These are phyloP conservation scores for Teratosphaeriaceae sp. DNA, from an alignment of 2,329 filamentous ascomycete species.

Conservation along the genomic window DNA sequence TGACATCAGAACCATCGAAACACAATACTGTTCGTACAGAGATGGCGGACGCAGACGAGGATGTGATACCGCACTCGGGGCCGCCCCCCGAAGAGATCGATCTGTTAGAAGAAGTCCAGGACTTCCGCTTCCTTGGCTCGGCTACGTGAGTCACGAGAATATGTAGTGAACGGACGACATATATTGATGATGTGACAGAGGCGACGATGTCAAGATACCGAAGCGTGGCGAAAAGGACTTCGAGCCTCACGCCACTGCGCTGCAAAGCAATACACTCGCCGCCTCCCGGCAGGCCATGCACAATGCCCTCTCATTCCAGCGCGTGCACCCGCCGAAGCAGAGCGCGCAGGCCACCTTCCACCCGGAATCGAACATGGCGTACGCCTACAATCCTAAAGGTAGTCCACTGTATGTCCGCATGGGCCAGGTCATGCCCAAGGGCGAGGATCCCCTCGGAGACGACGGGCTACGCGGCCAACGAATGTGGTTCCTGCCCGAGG, in stretches of 20 bases:
- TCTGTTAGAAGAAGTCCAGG: slow-evolving; percentile 73
- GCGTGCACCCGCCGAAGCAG: slow-evolving; percentile 64
- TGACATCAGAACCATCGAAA: background rate
- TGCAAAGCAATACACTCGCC: slow-evolving; percentile 71
- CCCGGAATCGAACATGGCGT: slow-evolving; percentile 50
- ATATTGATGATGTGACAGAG: slow-evolving; percentile 14
- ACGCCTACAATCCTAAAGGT: slow-evolving; percentile 66
- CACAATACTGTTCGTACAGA: background rate
- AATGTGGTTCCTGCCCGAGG: slow-evolving; percentile 83
- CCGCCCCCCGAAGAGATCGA: slow-evolving; percentile 70
- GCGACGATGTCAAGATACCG: slow-evolving; percentile 53
- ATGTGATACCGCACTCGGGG: slow-evolving; percentile 31
- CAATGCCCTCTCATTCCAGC: slow-evolving; percentile 70
- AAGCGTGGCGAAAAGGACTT: slow-evolving; percentile 97
- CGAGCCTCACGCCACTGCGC: slow-evolving; percentile 79
- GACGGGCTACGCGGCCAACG: slow-evolving; percentile 23
- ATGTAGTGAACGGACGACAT: background rate
- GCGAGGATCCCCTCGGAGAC: slow-evolving; percentile 37
- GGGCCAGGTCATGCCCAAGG: slow-evolving; percentile 57
- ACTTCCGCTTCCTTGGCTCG: slow-evolving; percentile 68
- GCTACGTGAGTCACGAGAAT: background rate
- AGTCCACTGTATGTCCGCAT: slow-evolving; percentile 63
- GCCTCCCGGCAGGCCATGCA: slow-evolving; percentile 84
- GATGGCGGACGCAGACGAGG: slow-evolving; percentile 34
- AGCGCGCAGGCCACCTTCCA: slow-evolving; percentile 68